Evolutionary conservation across 1,284 basidiomycete genomes (phyloP).

Genomic region (Cerrena zonata): DNA sequence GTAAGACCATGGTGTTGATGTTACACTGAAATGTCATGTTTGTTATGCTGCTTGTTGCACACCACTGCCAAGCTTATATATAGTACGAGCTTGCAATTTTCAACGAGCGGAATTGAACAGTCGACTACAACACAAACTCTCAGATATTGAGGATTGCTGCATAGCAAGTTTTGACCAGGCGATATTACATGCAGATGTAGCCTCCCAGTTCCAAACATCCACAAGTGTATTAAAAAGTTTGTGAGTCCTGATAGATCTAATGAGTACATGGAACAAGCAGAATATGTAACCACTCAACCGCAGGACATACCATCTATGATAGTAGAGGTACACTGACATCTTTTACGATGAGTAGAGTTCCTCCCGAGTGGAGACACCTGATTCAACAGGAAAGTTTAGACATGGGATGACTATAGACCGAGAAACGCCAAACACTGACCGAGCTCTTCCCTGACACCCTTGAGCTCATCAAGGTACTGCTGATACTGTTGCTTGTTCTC

Average conservation of each 20-base stretch:
- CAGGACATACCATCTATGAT: not conserved
- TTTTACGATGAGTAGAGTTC: slow-evolving; percentile 28
- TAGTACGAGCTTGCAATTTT: no score
- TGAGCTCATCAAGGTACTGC: slow-evolving; percentile 84
- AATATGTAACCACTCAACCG: not conserved
- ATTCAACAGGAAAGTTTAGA: not conserved
- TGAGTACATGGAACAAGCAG: not conserved
- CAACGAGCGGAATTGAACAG: no score
- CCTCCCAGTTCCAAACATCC: not conserved
- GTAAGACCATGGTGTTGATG: no score
- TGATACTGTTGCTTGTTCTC: slow-evolving; percentile 93
- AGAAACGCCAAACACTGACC: slow-evolving; percentile 49
- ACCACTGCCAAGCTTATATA: no score
- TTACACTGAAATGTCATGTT: no score
- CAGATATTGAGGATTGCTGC: no score
- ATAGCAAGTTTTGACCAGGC: not conserved
- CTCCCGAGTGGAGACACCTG: slow-evolving; percentile 27
- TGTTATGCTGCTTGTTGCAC: no score
- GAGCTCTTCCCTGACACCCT: slow-evolving; percentile 80
- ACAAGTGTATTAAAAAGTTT: not conserved
- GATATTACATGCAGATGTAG: slow-evolving; percentile 5
- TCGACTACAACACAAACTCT: no score
- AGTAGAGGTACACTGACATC: not conserved
- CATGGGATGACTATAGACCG: not conserved
- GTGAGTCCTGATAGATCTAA: no score